Evolutionary conservation across 208 protist genomes (phyloP).

Genomic region (Leishmania aethiopica): DNA sequence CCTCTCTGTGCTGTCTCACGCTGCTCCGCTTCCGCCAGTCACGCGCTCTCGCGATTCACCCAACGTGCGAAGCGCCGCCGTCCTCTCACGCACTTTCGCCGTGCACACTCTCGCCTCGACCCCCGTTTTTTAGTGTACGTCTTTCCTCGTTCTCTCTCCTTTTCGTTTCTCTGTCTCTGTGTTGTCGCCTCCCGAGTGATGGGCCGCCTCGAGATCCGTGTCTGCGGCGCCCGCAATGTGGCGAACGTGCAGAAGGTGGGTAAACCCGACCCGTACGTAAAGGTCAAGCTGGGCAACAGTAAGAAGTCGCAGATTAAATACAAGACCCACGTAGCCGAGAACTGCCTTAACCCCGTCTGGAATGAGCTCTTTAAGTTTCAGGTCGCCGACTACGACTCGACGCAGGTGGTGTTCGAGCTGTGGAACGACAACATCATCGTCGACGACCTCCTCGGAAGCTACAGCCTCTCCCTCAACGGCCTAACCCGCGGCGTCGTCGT

Average conservation of each 20-base stretch:
- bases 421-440: constrained; percentile 62
- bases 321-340: constrained; percentile 55
- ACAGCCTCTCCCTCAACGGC: constrained; percentile 59
- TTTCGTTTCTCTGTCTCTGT: too few relatives aligned
- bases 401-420: constrained; percentile 57
- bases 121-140: not conserved
- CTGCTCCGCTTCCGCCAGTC: not conserved
- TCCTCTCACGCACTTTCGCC: not conserved
- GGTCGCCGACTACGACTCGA: constrained; percentile 53
- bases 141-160: not conserved
- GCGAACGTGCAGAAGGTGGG: constrained; percentile 56
- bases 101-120: not conserved
- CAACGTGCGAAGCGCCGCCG: not conserved
- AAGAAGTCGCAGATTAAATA: constrained; percentile 38
- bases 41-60: too few relatives aligned
- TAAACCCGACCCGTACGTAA: constrained; percentile 65
- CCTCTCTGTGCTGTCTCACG: too few relatives aligned
- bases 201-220: constrained; percentile 65
- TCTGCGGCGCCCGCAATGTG: constrained; percentile 70
- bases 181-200: not conserved
- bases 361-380: constrained; percentile 76
- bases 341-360: constrained; percentile 61
- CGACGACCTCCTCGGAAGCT: constrained; percentile 60
- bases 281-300: constrained; percentile 42
- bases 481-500: constrained; percentile 54